Percentiles rank a stretch among this genome's conserved stretches.
phyloP scores from a whole-genome alignment of 2,329 filamentous ascomycete species.

The Ustulina deusta region DNA sequence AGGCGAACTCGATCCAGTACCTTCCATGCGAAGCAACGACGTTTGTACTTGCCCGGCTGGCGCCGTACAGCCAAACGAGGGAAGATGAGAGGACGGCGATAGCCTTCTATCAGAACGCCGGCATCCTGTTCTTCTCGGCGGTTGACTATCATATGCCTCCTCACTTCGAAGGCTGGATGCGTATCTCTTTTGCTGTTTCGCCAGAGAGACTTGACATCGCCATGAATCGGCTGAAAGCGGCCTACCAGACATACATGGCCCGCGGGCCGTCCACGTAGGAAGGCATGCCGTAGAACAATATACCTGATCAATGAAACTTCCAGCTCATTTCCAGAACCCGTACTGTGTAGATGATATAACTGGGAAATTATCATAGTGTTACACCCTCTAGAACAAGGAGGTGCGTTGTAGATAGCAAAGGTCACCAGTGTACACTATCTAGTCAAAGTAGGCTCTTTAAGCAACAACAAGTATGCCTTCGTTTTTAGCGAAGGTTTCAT shows the following conservation, averaged over 20 bases:
- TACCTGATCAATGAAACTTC: too few relatives aligned
- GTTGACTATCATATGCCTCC: slow-evolving; percentile 21
- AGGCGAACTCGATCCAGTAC: slow-evolving; percentile 20
- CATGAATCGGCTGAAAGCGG: slow-evolving; percentile 16
- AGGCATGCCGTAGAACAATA: too few relatives aligned
- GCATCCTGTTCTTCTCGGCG: slow-evolving; percentile 19
- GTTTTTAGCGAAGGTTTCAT: too few relatives aligned
- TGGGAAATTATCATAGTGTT: too few relatives aligned
- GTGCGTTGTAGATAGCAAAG: too few relatives aligned
- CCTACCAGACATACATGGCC: slow-evolving; percentile 1
- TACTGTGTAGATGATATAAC: too few relatives aligned
- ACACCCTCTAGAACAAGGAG: too few relatives aligned
- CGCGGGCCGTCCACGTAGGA: too few relatives aligned
- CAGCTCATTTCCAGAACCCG: too few relatives aligned
- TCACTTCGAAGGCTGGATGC: slow-evolving; percentile 24
- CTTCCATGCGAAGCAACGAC: slow-evolving; percentile 16
- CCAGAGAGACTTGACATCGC: slow-evolving; percentile 11
- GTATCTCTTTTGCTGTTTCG: slow-evolving; percentile 20
- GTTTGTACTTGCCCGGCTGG: slow-evolving; percentile 16
- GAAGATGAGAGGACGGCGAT: slow-evolving; percentile 22
- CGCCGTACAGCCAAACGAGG: slow-evolving; percentile 10
- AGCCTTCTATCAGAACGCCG: slow-evolving; percentile 20
- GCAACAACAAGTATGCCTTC: too few relatives aligned
- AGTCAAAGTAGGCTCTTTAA: too few relatives aligned
- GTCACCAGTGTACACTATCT: too few relatives aligned